Evolutionary conservation across 2,329 filamentous ascomycete species (phyloP).

Genomic region (Domatiomyces globalis): DNA sequence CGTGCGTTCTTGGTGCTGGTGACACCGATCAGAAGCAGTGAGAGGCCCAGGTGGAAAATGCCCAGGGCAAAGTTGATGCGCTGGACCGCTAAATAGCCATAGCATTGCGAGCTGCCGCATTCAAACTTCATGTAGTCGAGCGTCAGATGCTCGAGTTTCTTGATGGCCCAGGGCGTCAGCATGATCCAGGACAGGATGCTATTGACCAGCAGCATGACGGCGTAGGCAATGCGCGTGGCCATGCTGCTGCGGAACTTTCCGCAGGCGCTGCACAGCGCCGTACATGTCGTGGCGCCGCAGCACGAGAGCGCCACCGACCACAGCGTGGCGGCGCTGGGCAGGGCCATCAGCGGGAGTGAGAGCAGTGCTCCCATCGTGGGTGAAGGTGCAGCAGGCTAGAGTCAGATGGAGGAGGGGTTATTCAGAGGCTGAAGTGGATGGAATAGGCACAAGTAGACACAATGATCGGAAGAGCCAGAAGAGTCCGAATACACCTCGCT

Average conservation of each 20-base stretch:
- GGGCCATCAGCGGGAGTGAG: constrained; percentile 73
- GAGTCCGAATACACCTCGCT: no score
- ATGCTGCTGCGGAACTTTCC: constrained; percentile 97
- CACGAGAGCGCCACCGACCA: constrained; percentile 73
- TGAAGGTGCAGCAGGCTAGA: background rate
- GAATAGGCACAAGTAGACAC: background rate
- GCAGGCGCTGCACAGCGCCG: constrained; percentile 86
- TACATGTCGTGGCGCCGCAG: constrained; percentile 92
- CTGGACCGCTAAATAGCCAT: constrained; percentile 92
- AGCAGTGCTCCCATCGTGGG: constrained; percentile 72
- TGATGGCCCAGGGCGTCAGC: constrained; percentile 96
- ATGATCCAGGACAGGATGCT: constrained; percentile 97
- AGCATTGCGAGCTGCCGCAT: constrained; percentile 69
- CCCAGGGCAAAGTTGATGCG: constrained; percentile 96
- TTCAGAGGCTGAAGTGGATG: background rate
- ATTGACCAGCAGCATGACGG: constrained; percentile 86
- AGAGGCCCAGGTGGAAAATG: constrained; percentile 80
- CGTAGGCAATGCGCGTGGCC: constrained; percentile 91
- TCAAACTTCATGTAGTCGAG: constrained; percentile 93
- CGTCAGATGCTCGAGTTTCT: constrained; percentile 82
- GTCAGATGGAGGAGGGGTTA: background rate
- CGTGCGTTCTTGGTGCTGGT: constrained; percentile 74
- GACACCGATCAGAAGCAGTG: constrained; percentile 72
- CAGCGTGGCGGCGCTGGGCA: constrained; percentile 76
- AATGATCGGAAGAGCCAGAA: no score